phyloP scores from a whole-genome alignment of 441 rosid genomes.

The Brassica balearica region DNA sequence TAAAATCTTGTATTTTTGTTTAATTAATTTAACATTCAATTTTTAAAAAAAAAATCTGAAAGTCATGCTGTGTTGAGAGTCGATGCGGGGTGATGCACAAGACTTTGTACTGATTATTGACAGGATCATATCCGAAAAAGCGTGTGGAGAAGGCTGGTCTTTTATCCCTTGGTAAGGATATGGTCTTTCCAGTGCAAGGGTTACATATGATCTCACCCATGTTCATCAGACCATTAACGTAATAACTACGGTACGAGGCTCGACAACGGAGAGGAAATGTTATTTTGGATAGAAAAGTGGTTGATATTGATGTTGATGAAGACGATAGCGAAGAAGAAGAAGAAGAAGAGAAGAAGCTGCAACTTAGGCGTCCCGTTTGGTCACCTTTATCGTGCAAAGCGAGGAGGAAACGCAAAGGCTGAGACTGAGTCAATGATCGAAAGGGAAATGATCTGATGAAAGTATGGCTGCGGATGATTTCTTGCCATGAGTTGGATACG shows the following conservation, averaged over 20 bases:
- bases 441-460: neutral
- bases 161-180: neutral
- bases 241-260: neutral
- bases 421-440: neutral
- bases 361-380: neutral
- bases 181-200: neutral
- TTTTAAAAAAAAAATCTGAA: too few relatives aligned
- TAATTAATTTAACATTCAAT: too few relatives aligned
- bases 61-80: too few relatives aligned
- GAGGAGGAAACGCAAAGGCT: neutral
- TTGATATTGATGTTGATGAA: neutral
- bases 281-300: neutral
- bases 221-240: constrained; percentile 6
- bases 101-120: too few relatives aligned
- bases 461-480: neutral
- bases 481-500: neutral
- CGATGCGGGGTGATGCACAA: too few relatives aligned
- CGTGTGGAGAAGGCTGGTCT: too few relatives aligned
- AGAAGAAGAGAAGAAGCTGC: neutral
- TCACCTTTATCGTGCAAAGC: neutral
- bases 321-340: neutral
- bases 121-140: too few relatives aligned
- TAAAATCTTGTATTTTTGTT: too few relatives aligned
- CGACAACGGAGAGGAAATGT: too few relatives aligned
- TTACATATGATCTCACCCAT: constrained; percentile 12